Evolutionary conservation across 2,329 filamentous ascomycete species (phyloP), one percentile per base, ranked within the genome.

Genomic region (Epichloe baconii): DNA sequence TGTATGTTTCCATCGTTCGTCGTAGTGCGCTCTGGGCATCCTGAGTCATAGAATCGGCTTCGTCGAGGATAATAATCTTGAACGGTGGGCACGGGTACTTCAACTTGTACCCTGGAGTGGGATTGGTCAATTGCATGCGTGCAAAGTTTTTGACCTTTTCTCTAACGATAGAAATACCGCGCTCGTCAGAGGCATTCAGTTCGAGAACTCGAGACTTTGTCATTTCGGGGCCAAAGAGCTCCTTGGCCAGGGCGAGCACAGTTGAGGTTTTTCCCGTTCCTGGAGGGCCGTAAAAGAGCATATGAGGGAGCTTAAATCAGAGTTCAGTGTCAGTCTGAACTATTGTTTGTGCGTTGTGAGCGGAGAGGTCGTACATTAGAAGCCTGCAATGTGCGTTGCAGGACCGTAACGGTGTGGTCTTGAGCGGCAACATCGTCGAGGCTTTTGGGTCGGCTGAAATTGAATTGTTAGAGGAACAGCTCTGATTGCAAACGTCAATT

Each of bases 141-240:
- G 94, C 94, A 68, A 99, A 99, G 68, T 95, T 86, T 68, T 98
- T 98, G 66, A 99, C 89, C 69, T 97, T 97, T 63, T 96, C 88
- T 49, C 93, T 86, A 38, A 99, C 91, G 57, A 99, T 97, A 54
- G 82, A 86, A 65, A 99, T 97, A 49, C 94, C 94, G 57, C 93
- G 90, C 72, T 99, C 93, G 71, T 99, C 93, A 38, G 94, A 98
- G 60, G 94, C 94, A 71, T 99, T 99, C 63, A 98, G 83, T 72
- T 98, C 94, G 54, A 98, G 87, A n/a, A 98, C 93, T 47, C 94
- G 86, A 14, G 88, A 82, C 63, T 88, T 90, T 62, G 95, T 86
- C 61, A 98, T 82, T 58, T 95, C 88, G 42, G 93, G 93, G 1
- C 93, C 94, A 71, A 95, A 98, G 54, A 99, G 85, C 65, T 97